phyloP scores from a whole-genome alignment of 371 early-diverging fungal genomes.

The Basidiobolus meristosporus region DNA sequence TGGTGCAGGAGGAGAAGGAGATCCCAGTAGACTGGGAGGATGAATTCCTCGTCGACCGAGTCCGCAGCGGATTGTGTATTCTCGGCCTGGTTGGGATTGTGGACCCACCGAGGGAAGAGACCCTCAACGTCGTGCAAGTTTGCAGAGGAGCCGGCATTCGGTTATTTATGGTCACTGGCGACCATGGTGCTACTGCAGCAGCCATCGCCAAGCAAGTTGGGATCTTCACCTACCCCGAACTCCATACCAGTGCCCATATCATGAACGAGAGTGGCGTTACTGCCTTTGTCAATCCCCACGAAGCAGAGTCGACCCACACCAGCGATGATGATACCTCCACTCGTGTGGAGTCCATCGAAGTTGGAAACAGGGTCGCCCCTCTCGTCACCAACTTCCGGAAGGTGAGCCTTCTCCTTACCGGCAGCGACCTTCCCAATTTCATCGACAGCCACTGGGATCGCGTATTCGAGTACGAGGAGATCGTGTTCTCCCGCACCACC shows the following conservation, averaged over 20 bases:
- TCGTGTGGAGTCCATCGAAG: not conserved
- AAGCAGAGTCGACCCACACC: not conserved
- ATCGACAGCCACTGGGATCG: constrained; percentile 30
- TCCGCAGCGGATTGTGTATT: constrained; percentile 22
- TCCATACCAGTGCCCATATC: not conserved
- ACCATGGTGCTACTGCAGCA: constrained; percentile 45
- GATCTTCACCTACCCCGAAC: too few species aligned
- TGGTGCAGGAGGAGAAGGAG: too few species aligned
- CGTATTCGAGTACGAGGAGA: constrained; percentile 38
- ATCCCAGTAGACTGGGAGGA: too few species aligned
- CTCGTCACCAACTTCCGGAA: constrained; percentile 51
- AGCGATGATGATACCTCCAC: not conserved
- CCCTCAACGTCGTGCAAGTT: constrained; percentile 21
- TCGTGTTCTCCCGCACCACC: constrained; percentile 72
- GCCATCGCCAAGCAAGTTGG: constrained; percentile 47
- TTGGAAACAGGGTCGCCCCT: constrained; percentile 14
- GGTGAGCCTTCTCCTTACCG: constrained; percentile 49
- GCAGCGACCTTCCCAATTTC: constrained; percentile 23
- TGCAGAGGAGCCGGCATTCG: constrained; percentile 47
- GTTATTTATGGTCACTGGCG: constrained; percentile 61
- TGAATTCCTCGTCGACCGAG: constrained; percentile 8
- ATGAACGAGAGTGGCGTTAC: too few species aligned
- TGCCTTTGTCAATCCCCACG: not conserved
- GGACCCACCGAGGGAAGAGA: constrained; percentile 54
- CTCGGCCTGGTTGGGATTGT: constrained; percentile 51